Conservation (phyloP, 495 filamentous ascomycete genomes). For the Mytilinidion resinicola region DNA sequence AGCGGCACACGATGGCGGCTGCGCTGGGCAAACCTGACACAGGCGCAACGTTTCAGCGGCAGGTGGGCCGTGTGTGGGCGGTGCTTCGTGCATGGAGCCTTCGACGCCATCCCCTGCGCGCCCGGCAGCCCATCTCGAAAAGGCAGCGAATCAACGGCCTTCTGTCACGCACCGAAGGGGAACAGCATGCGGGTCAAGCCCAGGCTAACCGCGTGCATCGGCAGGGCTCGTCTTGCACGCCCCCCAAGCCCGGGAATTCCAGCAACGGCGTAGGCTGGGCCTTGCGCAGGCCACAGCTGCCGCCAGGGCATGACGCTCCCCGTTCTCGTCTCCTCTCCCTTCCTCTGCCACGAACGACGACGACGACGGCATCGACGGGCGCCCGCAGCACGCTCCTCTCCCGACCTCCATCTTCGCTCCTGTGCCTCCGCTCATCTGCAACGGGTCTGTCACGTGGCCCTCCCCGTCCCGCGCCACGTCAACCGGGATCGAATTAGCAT, state of each 20-base stretch:
- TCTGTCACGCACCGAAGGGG: constrained; percentile 1
- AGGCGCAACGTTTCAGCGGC: constrained; percentile 10
- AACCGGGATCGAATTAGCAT: constrained; percentile 14
- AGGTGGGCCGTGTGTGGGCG: not conserved
- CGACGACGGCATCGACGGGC: constrained; percentile 7
- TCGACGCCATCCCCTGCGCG: not conserved
- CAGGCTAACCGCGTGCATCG: constrained; percentile 1
- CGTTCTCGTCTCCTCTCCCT: constrained; percentile 22
- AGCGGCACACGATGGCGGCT: not conserved
- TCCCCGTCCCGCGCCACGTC: constrained; percentile 16
- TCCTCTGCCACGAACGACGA: constrained; percentile 4
- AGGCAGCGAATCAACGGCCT: constrained; percentile 11
- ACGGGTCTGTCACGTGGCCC: too few species aligned
- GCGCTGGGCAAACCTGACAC: not conserved
- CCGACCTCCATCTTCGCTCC: constrained; percentile 5
- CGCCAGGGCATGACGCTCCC: constrained; percentile 7
- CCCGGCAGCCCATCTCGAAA: constrained; percentile 14
- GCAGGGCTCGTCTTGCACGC: not conserved
- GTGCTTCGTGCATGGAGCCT: not conserved
- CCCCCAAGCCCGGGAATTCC: too few species aligned
- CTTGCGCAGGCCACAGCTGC: not conserved
- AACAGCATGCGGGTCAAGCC: constrained; percentile 4
- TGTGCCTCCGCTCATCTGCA: not conserved
- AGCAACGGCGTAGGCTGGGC: not conserved
- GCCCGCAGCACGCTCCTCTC: not conserved